Percentiles rank a stretch among this genome's conserved stretches.
Conservation (phyloP, 2,329 filamentous ascomycete species). For the Talaromyces sp. region DNA sequence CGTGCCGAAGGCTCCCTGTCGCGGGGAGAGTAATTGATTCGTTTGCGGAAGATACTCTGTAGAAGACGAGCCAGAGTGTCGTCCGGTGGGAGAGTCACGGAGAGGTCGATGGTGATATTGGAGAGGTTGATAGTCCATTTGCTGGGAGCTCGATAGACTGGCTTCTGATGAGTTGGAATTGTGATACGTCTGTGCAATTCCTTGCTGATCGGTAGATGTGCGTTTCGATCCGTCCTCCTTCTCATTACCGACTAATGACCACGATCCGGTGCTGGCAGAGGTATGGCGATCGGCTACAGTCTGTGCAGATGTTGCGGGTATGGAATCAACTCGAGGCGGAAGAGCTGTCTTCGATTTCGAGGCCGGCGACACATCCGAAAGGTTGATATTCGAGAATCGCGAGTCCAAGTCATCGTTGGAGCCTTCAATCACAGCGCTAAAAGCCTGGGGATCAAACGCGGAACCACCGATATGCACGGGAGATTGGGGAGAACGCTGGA, state of each 20-base stretch:
- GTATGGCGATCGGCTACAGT: constrained; percentile 28
- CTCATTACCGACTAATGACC: constrained; percentile 31
- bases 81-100: constrained; percentile 27
- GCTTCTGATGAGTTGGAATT: constrained; percentile 32
- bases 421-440: constrained; percentile 29
- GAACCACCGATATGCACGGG: constrained; percentile 33
- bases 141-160: constrained; percentile 36
- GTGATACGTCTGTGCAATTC: constrained; percentile 24
- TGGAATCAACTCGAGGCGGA: constrained; percentile 28
- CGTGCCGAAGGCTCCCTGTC: constrained; percentile 46
- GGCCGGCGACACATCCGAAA: constrained; percentile 22
- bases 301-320: background rate
- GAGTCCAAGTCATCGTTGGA: constrained; percentile 23
- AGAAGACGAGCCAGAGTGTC: constrained; percentile 29
- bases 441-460: constrained; percentile 26
- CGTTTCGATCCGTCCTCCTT: constrained; percentile 24
- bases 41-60: constrained; percentile 51
- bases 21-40: constrained; percentile 61
- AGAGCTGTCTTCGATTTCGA: constrained; percentile 14
- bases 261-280: constrained; percentile 34
- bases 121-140: constrained; percentile 45
- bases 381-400: constrained; percentile 28
- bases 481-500: constrained; percentile 33
- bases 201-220: constrained; percentile 27
- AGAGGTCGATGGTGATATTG: constrained; percentile 52